Evolutionary conservation across 768 basidiomycete species (phyloP).

Genomic region (Russula foetens): DNA sequence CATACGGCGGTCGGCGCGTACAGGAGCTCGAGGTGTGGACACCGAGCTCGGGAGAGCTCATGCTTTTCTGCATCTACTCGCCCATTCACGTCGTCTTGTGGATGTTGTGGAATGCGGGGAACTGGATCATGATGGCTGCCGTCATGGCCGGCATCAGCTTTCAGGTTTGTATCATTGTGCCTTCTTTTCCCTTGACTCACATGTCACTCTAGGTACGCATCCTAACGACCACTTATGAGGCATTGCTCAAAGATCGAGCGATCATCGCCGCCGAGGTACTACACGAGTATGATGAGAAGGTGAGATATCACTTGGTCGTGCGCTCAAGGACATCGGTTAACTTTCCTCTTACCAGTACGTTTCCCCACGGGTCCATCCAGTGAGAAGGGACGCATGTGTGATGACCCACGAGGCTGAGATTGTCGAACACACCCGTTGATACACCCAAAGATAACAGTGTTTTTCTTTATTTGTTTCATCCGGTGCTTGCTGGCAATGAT

Average conservation of each 20-base stretch:
- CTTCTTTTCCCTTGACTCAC: neutral
- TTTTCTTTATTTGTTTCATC: neutral
- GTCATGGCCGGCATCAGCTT: constrained; percentile 59
- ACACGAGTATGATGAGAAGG: constrained; percentile 77
- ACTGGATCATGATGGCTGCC: constrained; percentile 67
- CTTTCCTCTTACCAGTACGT: constrained; percentile 52
- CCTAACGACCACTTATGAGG: constrained; percentile 48
- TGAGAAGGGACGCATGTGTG: constrained; percentile 69
- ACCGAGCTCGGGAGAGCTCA: constrained; percentile 62
- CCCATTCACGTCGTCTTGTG: constrained; percentile 69
- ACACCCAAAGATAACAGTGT: neutral
- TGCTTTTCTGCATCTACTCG: constrained; percentile 68
- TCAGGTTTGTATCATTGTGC: constrained; percentile 40
- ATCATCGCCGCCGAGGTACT: constrained; percentile 74
- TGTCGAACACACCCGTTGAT: constrained; percentile 40
- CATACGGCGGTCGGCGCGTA: constrained; percentile 32
- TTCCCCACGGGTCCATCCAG: constrained; percentile 68
- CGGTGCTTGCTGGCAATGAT: neutral
- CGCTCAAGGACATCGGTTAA: neutral
- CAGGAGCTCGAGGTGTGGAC: constrained; percentile 76
- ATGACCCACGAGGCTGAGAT: constrained; percentile 85
- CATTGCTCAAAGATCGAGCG: constrained; percentile 63
- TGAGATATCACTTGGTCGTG: constrained; percentile 27
- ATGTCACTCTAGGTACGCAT: constrained; percentile 36
- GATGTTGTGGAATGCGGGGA: constrained; percentile 59